These are phyloP conservation scores for Sclerotinia nivalis DNA, from an alignment of 2,329 filamentous ascomycete genomes.

Conservation along the genomic window DNA sequence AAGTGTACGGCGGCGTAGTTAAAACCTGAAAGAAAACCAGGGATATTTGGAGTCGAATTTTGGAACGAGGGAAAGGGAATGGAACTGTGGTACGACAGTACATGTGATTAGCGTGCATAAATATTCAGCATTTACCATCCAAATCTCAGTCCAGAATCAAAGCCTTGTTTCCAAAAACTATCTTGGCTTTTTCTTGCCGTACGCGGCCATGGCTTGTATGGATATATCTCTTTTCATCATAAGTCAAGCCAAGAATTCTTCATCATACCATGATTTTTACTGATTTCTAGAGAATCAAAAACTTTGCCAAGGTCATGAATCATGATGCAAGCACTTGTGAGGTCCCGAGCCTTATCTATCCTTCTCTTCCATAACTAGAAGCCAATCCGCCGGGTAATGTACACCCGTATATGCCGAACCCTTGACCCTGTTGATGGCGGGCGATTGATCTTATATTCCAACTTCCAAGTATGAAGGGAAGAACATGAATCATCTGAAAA, in stretches of 20 bases:
- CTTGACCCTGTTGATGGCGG: not conserved
- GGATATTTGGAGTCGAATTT: not conserved
- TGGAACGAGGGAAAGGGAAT: not conserved
- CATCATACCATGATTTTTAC: not conserved
- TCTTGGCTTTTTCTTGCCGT: not conserved
- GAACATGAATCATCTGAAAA: not conserved
- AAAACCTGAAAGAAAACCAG: not conserved
- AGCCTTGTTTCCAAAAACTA: not conserved
- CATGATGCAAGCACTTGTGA: not conserved
- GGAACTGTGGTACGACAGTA: not conserved
- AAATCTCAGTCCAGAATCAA: not conserved
- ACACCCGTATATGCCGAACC: not conserved
- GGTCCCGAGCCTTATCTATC: not conserved
- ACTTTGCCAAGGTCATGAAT: not conserved
- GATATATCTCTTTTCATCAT: not conserved
- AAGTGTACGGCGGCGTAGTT: not conserved
- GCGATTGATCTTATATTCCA: not conserved
- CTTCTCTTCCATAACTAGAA: not conserved
- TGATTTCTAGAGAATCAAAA: not conserved
- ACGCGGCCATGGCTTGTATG: no score
- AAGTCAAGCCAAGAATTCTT: not conserved
- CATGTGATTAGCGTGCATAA: constrained; percentile 15
- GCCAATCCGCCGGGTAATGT: not conserved
- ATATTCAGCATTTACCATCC: constrained; percentile 8
- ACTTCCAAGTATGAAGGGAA: not conserved